Percentiles rank a stretch among this genome's conserved stretches.
phyloP scores from a whole-genome alignment of 495 filamentous ascomycete species.

The Cladorrhinum samala region DNA sequence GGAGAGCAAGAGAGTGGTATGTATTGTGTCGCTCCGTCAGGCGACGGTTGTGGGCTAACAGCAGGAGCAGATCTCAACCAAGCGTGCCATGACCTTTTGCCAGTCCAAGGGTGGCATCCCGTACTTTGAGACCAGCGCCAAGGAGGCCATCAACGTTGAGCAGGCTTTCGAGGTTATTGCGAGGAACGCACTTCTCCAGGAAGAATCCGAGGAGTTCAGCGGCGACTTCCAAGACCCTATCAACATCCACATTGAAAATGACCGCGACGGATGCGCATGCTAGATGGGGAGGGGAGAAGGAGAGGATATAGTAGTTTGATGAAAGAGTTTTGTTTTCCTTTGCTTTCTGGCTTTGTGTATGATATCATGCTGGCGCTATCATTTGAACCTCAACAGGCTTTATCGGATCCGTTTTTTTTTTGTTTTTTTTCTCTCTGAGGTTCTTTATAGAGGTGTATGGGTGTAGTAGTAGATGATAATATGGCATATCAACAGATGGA shows the following conservation, averaged over 20 bases:
- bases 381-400: slow-evolving; percentile 2
- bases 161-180: slow-evolving; percentile 99
- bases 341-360: slow-evolving; percentile 18
- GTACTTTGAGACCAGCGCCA: slow-evolving; percentile 98
- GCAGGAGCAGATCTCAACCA: slow-evolving; percentile 67
- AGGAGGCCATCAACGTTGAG: slow-evolving; percentile 97
- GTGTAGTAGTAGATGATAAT: slow-evolving; percentile 10
- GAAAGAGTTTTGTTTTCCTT: not conserved
- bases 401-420: not conserved
- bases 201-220: slow-evolving; percentile 88
- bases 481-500: slow-evolving; percentile 9
- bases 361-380: slow-evolving; percentile 24
- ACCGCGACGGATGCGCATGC: slow-evolving; percentile 87
- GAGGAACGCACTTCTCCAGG: slow-evolving; percentile 87
- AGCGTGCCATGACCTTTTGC: slow-evolving; percentile 94
- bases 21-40: slow-evolving; percentile 13
- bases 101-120: slow-evolving; percentile 95
- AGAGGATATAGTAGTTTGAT: slow-evolving; percentile 4
- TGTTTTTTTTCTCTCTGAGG: not conserved
- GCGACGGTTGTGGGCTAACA: slow-evolving; percentile 10
- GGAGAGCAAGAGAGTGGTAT: slow-evolving; percentile 87
- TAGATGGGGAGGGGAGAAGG: slow-evolving; percentile 31
- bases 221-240: slow-evolving; percentile 96
- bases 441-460: slow-evolving; percentile 13
- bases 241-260: slow-evolving; percentile 90